Conservation (phyloP, 495 filamentous ascomycete species). For the Terfezia claveryi region DNA sequence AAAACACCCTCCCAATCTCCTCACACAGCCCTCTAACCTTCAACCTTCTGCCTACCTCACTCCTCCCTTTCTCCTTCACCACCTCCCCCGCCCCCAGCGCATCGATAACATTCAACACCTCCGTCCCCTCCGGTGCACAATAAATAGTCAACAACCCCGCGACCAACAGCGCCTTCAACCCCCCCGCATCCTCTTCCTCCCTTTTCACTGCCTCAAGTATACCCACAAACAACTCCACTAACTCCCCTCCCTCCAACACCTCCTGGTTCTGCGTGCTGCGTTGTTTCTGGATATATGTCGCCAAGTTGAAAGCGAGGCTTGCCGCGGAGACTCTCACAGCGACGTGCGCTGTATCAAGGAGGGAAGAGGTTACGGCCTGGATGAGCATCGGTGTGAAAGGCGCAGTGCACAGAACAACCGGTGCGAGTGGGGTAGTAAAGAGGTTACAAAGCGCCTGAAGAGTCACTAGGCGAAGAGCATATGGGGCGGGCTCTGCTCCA, state of each 20-base stretch:
- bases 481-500: slow-evolving; percentile 28
- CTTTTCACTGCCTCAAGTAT: slow-evolving; percentile 50
- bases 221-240: slow-evolving; percentile 58
- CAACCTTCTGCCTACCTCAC: slow-evolving; percentile 6
- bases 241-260: slow-evolving; percentile 38
- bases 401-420: slow-evolving; percentile 21
- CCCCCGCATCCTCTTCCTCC: slow-evolving; percentile 46
- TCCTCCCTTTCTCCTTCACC: slow-evolving; percentile 4
- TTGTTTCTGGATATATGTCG: slow-evolving; percentile 41
- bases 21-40: neutral
- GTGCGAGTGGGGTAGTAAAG: slow-evolving; percentile 39
- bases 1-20: no score
- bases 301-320: slow-evolving; percentile 64
- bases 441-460: slow-evolving; percentile 40
- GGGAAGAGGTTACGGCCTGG: slow-evolving; percentile 28
- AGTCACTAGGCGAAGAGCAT: slow-evolving; percentile 62
- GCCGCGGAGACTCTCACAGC: slow-evolving; percentile 51
- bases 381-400: slow-evolving; percentile 19
- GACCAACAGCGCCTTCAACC: slow-evolving; percentile 45
- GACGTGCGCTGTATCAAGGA: slow-evolving; percentile 32
- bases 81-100: slow-evolving; percentile 7
- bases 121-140: slow-evolving; percentile 26
- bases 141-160: slow-evolving; percentile 57
- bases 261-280: slow-evolving; percentile 37
- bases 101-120: neutral